Conservation (phyloP, 768 basidiomycete genomes). For the Podaxis sp. region DNA sequence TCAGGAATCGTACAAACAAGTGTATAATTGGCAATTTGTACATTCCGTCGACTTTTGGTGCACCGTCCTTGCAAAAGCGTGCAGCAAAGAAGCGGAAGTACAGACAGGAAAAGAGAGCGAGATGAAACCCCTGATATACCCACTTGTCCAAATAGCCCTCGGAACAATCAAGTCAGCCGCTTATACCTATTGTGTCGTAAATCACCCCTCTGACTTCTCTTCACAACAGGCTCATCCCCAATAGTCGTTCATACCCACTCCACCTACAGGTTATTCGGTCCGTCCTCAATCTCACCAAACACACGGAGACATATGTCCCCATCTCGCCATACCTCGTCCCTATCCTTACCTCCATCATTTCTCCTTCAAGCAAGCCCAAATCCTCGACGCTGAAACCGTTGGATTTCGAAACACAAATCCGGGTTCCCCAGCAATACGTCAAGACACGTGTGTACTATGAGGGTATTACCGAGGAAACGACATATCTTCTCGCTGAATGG, state of each 20-base stretch:
- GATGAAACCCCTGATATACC: slow-evolving; percentile 88
- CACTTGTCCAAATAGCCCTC: slow-evolving; percentile 90
- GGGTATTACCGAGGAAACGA: slow-evolving; percentile 77
- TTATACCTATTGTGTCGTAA: slow-evolving; percentile 6
- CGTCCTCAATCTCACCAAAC: slow-evolving; percentile 78
- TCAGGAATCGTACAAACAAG: slow-evolving; percentile 88
- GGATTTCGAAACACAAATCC: slow-evolving; percentile 85
- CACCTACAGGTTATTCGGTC: slow-evolving; percentile 92
- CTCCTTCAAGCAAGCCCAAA: slow-evolving; percentile 69
- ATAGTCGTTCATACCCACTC: slow-evolving; percentile 90
- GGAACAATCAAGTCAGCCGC: slow-evolving; percentile 85
- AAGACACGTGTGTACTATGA: slow-evolving; percentile 87
- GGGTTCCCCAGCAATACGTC: slow-evolving; percentile 84
- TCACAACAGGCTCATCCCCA: slow-evolving; percentile 85
- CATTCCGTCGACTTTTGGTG: slow-evolving; percentile 98
- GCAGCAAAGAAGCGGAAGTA: slow-evolving; percentile 55
- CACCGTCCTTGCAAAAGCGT: slow-evolving; percentile 81
- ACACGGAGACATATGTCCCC: slow-evolving; percentile 85
- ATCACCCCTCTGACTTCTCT: slow-evolving; percentile 17
- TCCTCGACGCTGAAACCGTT: slow-evolving; percentile 85
- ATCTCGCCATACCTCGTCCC: slow-evolving; percentile 86
- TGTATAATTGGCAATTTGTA: slow-evolving; percentile 99
- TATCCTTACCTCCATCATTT: slow-evolving; percentile 75
- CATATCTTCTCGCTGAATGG: slow-evolving; percentile 81
- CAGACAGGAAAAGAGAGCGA: slow-evolving; percentile 67